phyloP scores from a whole-genome alignment of 352 stramenopile genomes.

The Pythium coloratum region DNA sequence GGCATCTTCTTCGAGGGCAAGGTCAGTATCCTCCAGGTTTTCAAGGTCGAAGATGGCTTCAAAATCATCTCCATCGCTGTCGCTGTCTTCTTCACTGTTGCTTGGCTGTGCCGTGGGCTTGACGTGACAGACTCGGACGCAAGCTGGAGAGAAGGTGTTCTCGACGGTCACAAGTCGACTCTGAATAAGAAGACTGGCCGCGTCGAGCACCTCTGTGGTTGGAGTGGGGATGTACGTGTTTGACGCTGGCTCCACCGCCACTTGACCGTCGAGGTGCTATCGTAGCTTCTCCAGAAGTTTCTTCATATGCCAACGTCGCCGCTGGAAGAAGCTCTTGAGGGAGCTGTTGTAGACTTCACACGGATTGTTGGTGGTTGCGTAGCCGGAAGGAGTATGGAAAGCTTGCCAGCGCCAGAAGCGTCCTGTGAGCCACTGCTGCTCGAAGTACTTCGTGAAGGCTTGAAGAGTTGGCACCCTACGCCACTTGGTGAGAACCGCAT shows the following conservation, averaged over 20 bases:
- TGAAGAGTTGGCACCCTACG: neutral
- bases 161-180: neutral
- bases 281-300: conserved; percentile 3
- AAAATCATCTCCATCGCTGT: neutral
- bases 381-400: conserved; percentile 4
- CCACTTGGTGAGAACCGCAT: neutral
- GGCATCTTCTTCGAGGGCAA: neutral
- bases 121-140: neutral
- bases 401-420: conserved; percentile 7
- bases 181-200: neutral
- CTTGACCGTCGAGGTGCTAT: conserved; percentile 4
- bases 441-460: neutral
- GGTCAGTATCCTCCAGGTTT: neutral
- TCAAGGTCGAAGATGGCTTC: neutral
- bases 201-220: neutral
- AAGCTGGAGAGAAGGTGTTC: neutral
- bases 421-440: conserved; percentile 5
- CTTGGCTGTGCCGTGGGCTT: neutral
- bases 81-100: neutral
- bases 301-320: conserved; percentile 2
- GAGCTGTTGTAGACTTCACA: conserved; percentile 12
- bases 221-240: neutral
- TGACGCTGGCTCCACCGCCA: neutral
- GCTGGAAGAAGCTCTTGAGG: conserved; percentile 11
- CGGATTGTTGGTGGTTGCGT: conserved; percentile 11